Conservation (phyloP, 2,329 filamentous ascomycete species). For the Phaeoacremonium minimum region DNA sequence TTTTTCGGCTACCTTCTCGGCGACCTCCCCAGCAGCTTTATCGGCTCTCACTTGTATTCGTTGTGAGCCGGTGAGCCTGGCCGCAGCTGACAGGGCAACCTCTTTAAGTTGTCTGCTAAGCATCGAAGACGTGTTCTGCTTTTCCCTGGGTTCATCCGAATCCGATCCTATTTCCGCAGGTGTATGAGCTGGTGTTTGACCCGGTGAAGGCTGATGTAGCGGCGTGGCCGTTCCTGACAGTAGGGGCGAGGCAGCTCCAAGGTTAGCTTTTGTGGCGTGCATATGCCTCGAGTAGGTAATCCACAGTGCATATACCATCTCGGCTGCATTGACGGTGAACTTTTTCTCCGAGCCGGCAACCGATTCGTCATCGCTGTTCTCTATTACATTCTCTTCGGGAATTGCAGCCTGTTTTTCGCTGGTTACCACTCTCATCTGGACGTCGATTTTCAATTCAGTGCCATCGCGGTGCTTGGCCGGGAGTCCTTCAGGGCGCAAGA, state of each 20-base stretch:
- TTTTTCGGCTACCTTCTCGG: slow-evolving; percentile 15
- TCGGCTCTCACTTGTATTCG: slow-evolving; percentile 15
- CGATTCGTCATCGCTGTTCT: slow-evolving; percentile 52
- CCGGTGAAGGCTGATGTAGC: slow-evolving; percentile 73
- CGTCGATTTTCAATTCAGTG: slow-evolving; percentile 85
- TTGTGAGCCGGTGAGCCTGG: slow-evolving; percentile 40
- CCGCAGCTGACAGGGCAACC: slow-evolving; percentile 49
- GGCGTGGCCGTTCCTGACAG: slow-evolving; percentile 66
- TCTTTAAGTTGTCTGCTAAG: slow-evolving; percentile 55
- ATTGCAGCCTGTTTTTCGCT: slow-evolving; percentile 67
- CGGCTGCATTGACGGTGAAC: slow-evolving; percentile 52
- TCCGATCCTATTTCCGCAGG: slow-evolving; percentile 54
- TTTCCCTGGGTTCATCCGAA: slow-evolving; percentile 40
- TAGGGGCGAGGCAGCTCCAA: slow-evolving; percentile 60
- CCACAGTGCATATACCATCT: slow-evolving; percentile 93
- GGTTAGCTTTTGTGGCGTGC: slow-evolving; percentile 63
- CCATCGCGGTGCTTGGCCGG: slow-evolving; percentile 86
- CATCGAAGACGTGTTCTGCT: slow-evolving; percentile 36
- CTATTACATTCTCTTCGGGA: slow-evolving; percentile 60
- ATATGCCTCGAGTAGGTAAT: slow-evolving; percentile 93
- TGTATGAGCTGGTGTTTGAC: slow-evolving; percentile 59
- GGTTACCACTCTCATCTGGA: slow-evolving; percentile 94
- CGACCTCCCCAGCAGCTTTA: slow-evolving; percentile 5
- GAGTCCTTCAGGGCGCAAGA: slow-evolving; percentile 79
- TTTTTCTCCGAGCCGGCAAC: slow-evolving; percentile 32